phyloP scores from a whole-genome alignment of 2,329 filamentous ascomycete genomes.

The Fusarium stilboides region DNA sequence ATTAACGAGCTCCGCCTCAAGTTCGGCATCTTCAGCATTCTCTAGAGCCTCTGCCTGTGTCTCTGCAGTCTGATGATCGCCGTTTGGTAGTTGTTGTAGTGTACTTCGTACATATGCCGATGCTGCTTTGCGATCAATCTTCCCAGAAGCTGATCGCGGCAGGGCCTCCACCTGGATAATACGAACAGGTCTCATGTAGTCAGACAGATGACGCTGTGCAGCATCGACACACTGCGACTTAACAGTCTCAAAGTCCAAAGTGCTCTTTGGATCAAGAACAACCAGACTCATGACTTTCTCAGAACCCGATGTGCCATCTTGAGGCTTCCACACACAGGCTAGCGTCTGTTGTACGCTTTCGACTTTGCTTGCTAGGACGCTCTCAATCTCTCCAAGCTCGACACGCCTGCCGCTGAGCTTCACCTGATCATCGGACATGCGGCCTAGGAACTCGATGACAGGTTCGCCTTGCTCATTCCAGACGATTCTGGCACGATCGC shows the following conservation, averaged over 20 bases:
- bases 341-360: neutral
- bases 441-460: slow-evolving; percentile 17
- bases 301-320: neutral
- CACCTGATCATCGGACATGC: slow-evolving; percentile 32
- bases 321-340: slow-evolving; percentile 21
- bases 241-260: neutral
- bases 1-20: neutral
- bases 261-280: neutral
- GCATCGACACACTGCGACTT: neutral
- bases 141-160: slow-evolving; percentile 21
- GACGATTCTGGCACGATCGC: slow-evolving; percentile 20
- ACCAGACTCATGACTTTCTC: slow-evolving; percentile 28
- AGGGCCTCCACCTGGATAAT: neutral
- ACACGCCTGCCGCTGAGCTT: slow-evolving; percentile 35
- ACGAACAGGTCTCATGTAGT: slow-evolving; percentile 36
- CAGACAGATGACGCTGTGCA: neutral
- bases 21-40: neutral
- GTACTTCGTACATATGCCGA: neutral
- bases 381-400: slow-evolving; percentile 33
- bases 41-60: neutral
- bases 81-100: neutral
- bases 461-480: neutral
- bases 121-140: slow-evolving; percentile 20
- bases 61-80: neutral
- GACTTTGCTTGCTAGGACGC: slow-evolving; percentile 11